Percentiles rank a stretch among this genome's conserved stretches.
Evolutionary conservation across 2,329 filamentous ascomycete species (phyloP).

Genomic region (Pseudogymnoascus sp.): DNA sequence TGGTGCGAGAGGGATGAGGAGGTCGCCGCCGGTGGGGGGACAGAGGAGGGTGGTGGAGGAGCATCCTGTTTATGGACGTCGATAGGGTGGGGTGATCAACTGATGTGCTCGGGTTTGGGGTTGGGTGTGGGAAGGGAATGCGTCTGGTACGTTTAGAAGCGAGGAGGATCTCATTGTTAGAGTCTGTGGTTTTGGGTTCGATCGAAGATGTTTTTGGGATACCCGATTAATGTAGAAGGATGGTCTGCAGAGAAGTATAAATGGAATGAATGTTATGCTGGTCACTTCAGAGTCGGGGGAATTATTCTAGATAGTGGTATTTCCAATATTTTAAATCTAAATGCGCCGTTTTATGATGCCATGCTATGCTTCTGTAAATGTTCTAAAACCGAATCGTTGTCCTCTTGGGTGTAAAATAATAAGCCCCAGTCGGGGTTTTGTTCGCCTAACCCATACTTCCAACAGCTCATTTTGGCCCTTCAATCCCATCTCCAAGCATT

Average conservation of each 20-base stretch:
- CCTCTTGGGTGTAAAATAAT: background rate
- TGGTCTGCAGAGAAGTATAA: background rate
- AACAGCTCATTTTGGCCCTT: background rate
- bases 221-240: conserved; percentile 1
- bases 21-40: background rate
- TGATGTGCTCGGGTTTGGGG: background rate
- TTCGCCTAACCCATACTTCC: background rate
- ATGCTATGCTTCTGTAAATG: background rate
- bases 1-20: background rate
- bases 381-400: background rate
- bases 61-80: conserved; percentile 5
- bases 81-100: background rate
- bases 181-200: background rate
- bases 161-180: background rate
- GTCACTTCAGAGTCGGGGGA: background rate
- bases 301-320: background rate
- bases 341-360: background rate
- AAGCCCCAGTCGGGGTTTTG: background rate
- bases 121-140: background rate
- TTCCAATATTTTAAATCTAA: background rate
- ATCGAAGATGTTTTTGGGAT: background rate
- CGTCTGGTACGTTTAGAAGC: conserved; percentile 1
- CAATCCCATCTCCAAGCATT: background rate
- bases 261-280: background rate
- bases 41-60: background rate